Evolutionary conservation across 495 filamentous ascomycete genomes (phyloP).

Genomic region (Oleoguttula mirabilis): DNA sequence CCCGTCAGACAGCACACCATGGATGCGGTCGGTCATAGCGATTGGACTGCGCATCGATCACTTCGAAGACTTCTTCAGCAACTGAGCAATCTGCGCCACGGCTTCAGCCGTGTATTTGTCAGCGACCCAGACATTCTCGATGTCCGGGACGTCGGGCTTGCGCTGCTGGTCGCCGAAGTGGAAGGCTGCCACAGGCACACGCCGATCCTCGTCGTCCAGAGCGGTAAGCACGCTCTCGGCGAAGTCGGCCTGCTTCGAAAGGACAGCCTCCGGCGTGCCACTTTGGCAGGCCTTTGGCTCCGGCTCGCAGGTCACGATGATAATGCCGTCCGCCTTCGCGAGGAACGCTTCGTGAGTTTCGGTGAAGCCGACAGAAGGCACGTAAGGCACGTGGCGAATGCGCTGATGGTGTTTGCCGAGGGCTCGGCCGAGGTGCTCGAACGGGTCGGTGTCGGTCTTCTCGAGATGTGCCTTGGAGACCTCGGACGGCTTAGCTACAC

Average conservation of each 20-base stretch:
- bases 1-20: no score
- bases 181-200: slow-evolving; percentile 6
- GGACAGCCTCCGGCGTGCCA: neutral
- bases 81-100: neutral
- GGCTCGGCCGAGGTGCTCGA: slow-evolving; percentile 31
- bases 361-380: slow-evolving; percentile 27
- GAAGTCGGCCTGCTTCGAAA: slow-evolving; percentile 8
- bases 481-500: neutral
- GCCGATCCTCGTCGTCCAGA: slow-evolving; percentile 2
- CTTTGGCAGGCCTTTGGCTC: neutral
- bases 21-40: no score
- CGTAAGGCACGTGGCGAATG: slow-evolving; percentile 32
- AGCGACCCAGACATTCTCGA: slow-evolving; percentile 3
- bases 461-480: neutral
- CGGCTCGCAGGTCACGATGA: slow-evolving; percentile 24
- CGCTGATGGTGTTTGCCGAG: slow-evolving; percentile 23
- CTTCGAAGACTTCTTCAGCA: neutral
- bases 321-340: slow-evolving; percentile 23
- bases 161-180: slow-evolving; percentile 5
- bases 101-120: slow-evolving; percentile 2
- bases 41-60: no score
- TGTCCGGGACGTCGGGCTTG: neutral
- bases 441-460: slow-evolving; percentile 30
- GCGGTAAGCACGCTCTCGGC: neutral
- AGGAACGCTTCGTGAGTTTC: slow-evolving; percentile 28